Evolutionary conservation across 805 yeast species (phyloP).

Genomic region (Kodamaea leandrae): DNA sequence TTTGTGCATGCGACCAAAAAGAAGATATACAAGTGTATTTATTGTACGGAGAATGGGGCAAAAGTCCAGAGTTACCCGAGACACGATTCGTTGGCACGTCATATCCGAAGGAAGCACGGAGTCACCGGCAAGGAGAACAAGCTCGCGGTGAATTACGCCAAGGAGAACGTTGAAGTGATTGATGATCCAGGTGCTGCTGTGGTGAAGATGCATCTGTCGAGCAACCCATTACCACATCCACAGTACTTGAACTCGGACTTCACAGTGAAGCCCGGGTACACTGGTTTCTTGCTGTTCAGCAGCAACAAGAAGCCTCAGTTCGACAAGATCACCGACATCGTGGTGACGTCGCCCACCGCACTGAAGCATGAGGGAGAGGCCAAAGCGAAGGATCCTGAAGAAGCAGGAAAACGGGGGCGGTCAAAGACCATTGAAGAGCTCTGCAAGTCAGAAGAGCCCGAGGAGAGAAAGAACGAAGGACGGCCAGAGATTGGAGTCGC

Average conservation of each 20-base stretch:
- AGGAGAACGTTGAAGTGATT: slow-evolving; percentile 38
- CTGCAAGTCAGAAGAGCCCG: background rate
- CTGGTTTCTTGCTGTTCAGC: slow-evolving; percentile 31
- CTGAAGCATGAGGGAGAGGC: background rate
- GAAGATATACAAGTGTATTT: slow-evolving; percentile 40
- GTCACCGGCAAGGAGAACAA: slow-evolving; percentile 45
- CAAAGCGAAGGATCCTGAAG: background rate
- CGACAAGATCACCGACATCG: background rate
- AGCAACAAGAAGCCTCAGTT: slow-evolving; percentile 3
- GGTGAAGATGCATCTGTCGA: slow-evolving; percentile 13
- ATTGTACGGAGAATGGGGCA: slow-evolving; percentile 34
- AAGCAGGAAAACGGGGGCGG: background rate
- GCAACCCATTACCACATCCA: slow-evolving; percentile 29
- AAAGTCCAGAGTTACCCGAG: slow-evolving; percentile 43
- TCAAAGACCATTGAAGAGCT: slow-evolving; percentile 1
- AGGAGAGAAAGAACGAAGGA: background rate
- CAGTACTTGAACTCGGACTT: slow-evolving; percentile 30
- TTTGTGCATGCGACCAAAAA: slow-evolving; percentile 46
- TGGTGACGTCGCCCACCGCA: background rate
- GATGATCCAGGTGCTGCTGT: slow-evolving; percentile 26
- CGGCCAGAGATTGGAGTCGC: background rate
- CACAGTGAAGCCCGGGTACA: slow-evolving; percentile 27
- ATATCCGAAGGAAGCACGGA: slow-evolving; percentile 43
- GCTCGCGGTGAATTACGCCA: slow-evolving; percentile 43
- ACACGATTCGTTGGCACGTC: slow-evolving; percentile 44